Evolutionary conservation across 1,284 basidiomycete species (phyloP), one percentile per base, ranked within the genome.

Genomic region (Phaffia rhodozyma): DNA sequence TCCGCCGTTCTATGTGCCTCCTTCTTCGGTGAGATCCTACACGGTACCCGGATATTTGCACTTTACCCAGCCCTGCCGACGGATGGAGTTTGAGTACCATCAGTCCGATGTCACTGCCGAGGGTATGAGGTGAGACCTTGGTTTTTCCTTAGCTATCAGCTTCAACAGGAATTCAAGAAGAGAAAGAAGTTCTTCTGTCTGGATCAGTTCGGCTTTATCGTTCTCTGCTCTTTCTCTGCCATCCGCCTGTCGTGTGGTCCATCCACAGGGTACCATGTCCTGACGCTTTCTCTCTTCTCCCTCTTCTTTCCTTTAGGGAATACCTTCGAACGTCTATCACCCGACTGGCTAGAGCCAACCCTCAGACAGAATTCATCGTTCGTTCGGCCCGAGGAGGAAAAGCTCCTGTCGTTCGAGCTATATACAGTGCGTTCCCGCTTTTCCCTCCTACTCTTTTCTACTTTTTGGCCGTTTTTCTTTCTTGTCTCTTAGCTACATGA

Each of bases 331-430:
- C 60, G 16, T 52, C 48, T 6, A 54, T 48, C 13, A 43, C 21
- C 16, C 16, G 25, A 18, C 38, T 61, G 23, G 60, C 60, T 18
- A 20, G 23, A 4, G 50, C 43, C 5, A n/a, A 61, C 60, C 52
- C 60, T 5, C 52, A 61, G 51, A 61, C 60, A 3, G 60, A 61
- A n/a, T 34, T 61, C 21, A 55, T 61, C 20, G 38, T 61, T 21
- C 60, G 52, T n/a, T 55, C 60, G 21, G 32, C 47, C 9, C 18
- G 16, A 6, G 60, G 20, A n/a, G 38, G 9, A 23, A 59, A 32
- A 51, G 32, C 30, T n/a, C 60, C 52, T 38, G 23, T 29, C 5
- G 32, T 48, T 23, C 25, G 18, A 0, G 60, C 60, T 32, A 48
- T 23, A 52, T 61, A 61, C 52, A 61, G 60, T 61, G 52, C 25